Evolutionary conservation across 225 moss, liverwort and hornwort genomes (phyloP).

Genomic region (Antitrichia curtipendula): DNA sequence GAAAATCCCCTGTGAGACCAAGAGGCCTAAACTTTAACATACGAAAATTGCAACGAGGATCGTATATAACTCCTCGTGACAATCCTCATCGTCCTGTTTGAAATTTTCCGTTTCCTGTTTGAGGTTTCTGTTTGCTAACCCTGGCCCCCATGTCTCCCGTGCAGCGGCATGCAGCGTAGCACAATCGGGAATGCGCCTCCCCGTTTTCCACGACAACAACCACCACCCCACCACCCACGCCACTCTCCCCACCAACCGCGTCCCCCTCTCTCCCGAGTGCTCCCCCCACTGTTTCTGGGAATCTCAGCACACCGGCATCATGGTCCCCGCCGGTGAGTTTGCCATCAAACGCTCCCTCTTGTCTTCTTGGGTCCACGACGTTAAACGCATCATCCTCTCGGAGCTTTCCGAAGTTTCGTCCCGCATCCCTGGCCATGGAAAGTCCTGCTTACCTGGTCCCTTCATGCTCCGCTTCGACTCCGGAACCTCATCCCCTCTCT

Average conservation of each 20-base stretch:
- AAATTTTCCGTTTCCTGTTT: background rate
- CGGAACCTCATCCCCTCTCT: background rate
- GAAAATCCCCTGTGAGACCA: background rate
- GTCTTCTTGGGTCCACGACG: slow-evolving; percentile 31
- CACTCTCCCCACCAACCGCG: slow-evolving; percentile 25
- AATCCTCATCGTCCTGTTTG: background rate
- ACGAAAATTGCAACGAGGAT: background rate
- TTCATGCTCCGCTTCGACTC: slow-evolving; percentile 31
- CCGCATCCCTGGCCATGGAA: slow-evolving; percentile 7
- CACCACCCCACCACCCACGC: background rate
- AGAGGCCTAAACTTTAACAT: background rate
- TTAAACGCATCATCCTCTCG: slow-evolving; percentile 2
- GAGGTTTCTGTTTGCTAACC: background rate
- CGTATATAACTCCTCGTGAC: background rate
- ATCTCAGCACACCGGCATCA: background rate
- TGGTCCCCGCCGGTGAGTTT: background rate
- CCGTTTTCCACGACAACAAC: background rate
- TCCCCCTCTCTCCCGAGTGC: slow-evolving; percentile 15
- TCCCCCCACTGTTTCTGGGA: background rate
- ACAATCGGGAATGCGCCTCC: background rate
- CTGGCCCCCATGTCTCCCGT: background rate
- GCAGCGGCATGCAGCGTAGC: background rate
- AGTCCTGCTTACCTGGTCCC: slow-evolving; percentile 22
- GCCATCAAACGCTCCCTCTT: background rate
- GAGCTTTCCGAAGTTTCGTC: slow-evolving; percentile 18